Evolutionary conservation across 1,284 basidiomycete genomes (phyloP), one percentile per base, ranked within the genome.

Genomic region (Macrocystidia cucumis): DNA sequence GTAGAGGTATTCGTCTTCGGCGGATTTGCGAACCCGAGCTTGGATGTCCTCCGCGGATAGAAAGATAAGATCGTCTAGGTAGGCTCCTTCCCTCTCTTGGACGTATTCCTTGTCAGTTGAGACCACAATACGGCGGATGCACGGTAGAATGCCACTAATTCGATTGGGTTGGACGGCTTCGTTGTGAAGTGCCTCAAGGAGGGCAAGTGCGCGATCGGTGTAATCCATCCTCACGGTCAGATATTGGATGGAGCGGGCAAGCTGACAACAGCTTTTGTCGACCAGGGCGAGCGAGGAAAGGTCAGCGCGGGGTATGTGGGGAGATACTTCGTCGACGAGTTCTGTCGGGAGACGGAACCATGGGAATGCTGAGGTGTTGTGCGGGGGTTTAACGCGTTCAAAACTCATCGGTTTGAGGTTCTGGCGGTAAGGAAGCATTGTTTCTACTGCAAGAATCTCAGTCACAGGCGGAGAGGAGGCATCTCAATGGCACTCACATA

Each of bases 281-380:
- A 60, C 54, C 12, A 52, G 37, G 3, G 54, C 44, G 9, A 60
- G 44, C 6, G 45, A 33, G 9, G 41, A 38, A 17, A 59, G 42
- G 39, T 59, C 58, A 6, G 32, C 13, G 5, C 35, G 34, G 2
- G 48, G 43, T 4, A 57, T 45, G 34, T 54, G 47, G 5, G 44
- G 43, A 6, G 48, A 42, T 27, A 59, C 37, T 11, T 53, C 42
- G 11, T 39, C 30, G 18, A 55, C 43, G 11, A 60, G 40, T 34
- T 60, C 57, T 11, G 56, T 32, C 1, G 57, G 57, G n/a, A 60
- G 44, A 24, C 37, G 46, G 38, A 57, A 55, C 11, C 56, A 24
- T 2, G 51, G 51, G 17, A 54, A 49, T 1, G 32, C 13, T 1
- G 56, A 57, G 6, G 46, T 42, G 4, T 47, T 27, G 7, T n/a